phyloP scores from a whole-genome alignment of 768 basidiomycete species.

The Asterophora lycoperdoides region DNA sequence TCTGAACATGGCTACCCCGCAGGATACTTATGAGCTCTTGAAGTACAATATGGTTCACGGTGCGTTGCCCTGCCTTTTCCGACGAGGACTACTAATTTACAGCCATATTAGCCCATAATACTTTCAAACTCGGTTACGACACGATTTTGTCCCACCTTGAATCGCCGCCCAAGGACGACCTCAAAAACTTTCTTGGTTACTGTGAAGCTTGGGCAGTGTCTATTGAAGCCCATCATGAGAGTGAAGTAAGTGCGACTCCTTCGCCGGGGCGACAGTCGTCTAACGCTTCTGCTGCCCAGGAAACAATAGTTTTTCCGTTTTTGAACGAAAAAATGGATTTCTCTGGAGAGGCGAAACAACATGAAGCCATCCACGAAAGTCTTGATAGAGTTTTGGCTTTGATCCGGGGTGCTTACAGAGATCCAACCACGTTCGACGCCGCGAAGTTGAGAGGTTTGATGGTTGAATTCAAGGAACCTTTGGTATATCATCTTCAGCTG shows the following conservation, averaged over 20 bases:
- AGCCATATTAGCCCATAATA: slow-evolving; percentile 26
- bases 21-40: slow-evolving; percentile 17
- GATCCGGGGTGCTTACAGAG: slow-evolving; percentile 21
- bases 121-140: slow-evolving; percentile 34
- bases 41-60: slow-evolving; percentile 16
- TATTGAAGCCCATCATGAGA: slow-evolving; percentile 32
- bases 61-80: neutral
- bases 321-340: slow-evolving; percentile 35
- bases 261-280: neutral
- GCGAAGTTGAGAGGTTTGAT: slow-evolving; percentile 25
- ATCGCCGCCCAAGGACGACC: slow-evolving; percentile 30
- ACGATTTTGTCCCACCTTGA: slow-evolving; percentile 31
- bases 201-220: slow-evolving; percentile 33
- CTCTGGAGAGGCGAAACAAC: slow-evolving; percentile 31
- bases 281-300: slow-evolving; percentile 9
- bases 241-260: slow-evolving; percentile 23
- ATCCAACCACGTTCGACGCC: slow-evolving; percentile 28
- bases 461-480: slow-evolving; percentile 22
- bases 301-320: slow-evolving; percentile 33
- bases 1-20: slow-evolving; percentile 14
- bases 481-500: slow-evolving; percentile 22
- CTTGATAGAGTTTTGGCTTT: slow-evolving; percentile 24
- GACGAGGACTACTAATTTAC: neutral
- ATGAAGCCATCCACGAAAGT: slow-evolving; percentile 28
- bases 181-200: slow-evolving; percentile 37